Percentiles rank a stretch among this genome's conserved stretches.
These are phyloP conservation scores for Tolypocladium ophioglossoides DNA, from an alignment of 2,329 filamentous ascomycete genomes.

Conservation along the genomic window DNA sequence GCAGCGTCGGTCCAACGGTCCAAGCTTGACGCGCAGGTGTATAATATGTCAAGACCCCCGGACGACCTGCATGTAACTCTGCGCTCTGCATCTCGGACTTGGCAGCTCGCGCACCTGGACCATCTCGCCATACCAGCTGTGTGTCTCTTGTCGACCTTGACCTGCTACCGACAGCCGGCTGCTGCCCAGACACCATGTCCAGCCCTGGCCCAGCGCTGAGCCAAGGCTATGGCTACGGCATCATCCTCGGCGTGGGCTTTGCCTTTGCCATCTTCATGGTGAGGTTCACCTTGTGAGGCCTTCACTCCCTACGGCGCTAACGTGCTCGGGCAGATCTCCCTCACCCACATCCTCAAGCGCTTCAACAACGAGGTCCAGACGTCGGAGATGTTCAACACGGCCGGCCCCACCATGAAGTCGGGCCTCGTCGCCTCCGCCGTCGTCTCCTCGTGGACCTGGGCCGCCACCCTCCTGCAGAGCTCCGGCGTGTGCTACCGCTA, in stretches of 20 bases:
- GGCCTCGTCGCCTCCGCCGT: slow-evolving; percentile 81
- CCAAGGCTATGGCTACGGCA: slow-evolving; percentile 66
- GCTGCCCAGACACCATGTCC: slow-evolving; percentile 3
- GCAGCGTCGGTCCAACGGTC: background rate
- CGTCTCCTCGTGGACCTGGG: slow-evolving; percentile 93
- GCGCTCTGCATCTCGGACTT: background rate
- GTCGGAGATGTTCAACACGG: slow-evolving; percentile 86
- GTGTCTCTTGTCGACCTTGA: background rate
- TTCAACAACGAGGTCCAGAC: slow-evolving; percentile 64
- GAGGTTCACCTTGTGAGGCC: slow-evolving; percentile 2
- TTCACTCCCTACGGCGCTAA: too few relatives aligned
- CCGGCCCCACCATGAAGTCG: slow-evolving; percentile 79
- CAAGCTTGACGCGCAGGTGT: background rate
- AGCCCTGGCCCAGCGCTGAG: slow-evolving; percentile 26
- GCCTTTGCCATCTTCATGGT: slow-evolving; percentile 64
- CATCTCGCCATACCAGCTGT: background rate
- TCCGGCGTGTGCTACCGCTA: slow-evolving; percentile 77
- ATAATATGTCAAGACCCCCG: background rate
- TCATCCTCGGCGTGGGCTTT: slow-evolving; percentile 64
- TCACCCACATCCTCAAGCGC: slow-evolving; percentile 59
- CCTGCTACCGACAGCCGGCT: too few relatives aligned
- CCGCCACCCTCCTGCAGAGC: slow-evolving; percentile 69
- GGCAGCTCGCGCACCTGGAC: background rate
- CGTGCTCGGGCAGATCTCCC: slow-evolving; percentile 37
- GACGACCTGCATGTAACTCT: background rate